phyloP scores from a whole-genome alignment of 768 basidiomycete genomes.

The Sistotremastrum suecicum region DNA sequence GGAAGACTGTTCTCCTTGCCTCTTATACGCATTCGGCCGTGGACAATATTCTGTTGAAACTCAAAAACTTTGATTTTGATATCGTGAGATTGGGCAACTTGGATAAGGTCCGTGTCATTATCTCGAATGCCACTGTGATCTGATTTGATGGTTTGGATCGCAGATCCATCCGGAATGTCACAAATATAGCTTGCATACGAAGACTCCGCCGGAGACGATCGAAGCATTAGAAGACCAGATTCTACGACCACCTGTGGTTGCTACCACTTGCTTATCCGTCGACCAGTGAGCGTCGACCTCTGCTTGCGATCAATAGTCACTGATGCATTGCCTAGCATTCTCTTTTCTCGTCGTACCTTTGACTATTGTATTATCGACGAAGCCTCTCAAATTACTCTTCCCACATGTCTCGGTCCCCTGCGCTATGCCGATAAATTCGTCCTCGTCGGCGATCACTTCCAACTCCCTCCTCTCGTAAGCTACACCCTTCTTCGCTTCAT shows the following conservation, averaged over 20 bases:
- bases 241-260: conserved; percentile 84
- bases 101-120: conserved; percentile 55
- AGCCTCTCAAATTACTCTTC: conserved; percentile 93
- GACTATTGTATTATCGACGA: conserved; percentile 98
- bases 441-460: conserved; percentile 94
- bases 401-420: conserved; percentile 88
- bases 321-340: conserved; percentile 36
- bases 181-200: conserved; percentile 50
- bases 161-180: conserved; percentile 78
- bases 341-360: conserved; percentile 76
- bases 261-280: conserved; percentile 87
- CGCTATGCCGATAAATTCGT: conserved; percentile 84
- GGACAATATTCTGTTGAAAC: conserved; percentile 86
- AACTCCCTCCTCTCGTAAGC: conserved; percentile 83
- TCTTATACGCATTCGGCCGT: conserved; percentile 98
- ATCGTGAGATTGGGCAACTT: conserved; percentile 80
- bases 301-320: conserved; percentile 2
- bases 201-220: conserved; percentile 45
- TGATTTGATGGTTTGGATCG: not conserved
- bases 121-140: not conserved
- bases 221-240: conserved; percentile 73
- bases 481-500: not conserved
- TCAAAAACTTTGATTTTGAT: conserved; percentile 48
- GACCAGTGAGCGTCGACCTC: conserved; percentile 59
- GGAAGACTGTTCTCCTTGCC: conserved; percentile 79